Evolutionary conservation across 768 basidiomycete genomes (phyloP).

Genomic region (Pleurotus pulmonarius): DNA sequence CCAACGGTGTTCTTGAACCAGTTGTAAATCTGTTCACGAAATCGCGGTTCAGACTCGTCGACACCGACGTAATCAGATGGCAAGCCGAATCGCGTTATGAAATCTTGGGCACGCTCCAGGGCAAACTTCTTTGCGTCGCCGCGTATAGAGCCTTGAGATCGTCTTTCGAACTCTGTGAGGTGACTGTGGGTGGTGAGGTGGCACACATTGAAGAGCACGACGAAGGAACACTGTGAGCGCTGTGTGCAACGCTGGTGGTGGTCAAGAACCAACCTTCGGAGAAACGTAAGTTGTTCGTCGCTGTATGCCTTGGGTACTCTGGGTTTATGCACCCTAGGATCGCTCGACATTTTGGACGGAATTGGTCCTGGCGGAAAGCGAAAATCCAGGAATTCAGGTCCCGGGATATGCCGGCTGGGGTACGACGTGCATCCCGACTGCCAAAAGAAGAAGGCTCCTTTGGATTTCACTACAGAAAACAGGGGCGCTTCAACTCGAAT

Average conservation of each 20-base stretch:
- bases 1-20: slow-evolving; percentile 74
- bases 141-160: slow-evolving; percentile 55
- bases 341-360: slow-evolving; percentile 35
- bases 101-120: slow-evolving; percentile 57
- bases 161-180: slow-evolving; percentile 53
- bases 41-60: slow-evolving; percentile 56
- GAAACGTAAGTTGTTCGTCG: slow-evolving; percentile 57
- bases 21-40: slow-evolving; percentile 72
- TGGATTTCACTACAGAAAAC: slow-evolving; percentile 3
- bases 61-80: slow-evolving; percentile 47
- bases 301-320: slow-evolving; percentile 64
- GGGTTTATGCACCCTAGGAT: slow-evolving; percentile 64
- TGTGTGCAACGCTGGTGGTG: not conserved
- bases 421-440: slow-evolving; percentile 9
- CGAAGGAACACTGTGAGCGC: slow-evolving; percentile 7
- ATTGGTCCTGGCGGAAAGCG: slow-evolving; percentile 8
- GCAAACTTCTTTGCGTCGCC: slow-evolving; percentile 73
- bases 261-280: slow-evolving; percentile 34
- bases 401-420: slow-evolving; percentile 8
- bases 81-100: slow-evolving; percentile 55
- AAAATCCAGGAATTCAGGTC: slow-evolving; percentile 7
- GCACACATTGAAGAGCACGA: slow-evolving; percentile 8
- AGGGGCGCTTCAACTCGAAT: not conserved
- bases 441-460: slow-evolving; percentile 1
- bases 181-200: slow-evolving; percentile 26